These are phyloP conservation scores for Zygosaccharomyces pseudobailii DNA, from an alignment of 1,139 yeast species.

Conservation along the genomic window DNA sequence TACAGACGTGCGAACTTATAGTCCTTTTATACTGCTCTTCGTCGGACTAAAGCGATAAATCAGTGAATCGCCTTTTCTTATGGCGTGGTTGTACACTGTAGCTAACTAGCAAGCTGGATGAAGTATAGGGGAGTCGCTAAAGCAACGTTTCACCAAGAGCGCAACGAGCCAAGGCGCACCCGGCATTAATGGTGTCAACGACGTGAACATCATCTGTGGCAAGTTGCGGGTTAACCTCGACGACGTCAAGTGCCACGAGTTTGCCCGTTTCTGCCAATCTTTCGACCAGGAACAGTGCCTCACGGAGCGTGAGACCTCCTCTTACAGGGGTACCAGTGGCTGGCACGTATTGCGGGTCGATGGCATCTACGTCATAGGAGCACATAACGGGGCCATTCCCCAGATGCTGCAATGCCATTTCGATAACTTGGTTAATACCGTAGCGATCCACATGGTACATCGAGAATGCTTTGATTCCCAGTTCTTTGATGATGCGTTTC, in stretches of 20 bases:
- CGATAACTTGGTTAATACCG: constrained; percentile 88
- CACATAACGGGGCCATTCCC: constrained; percentile 74
- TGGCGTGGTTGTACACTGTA: constrained; percentile 16
- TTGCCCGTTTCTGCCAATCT: constrained; percentile 86
- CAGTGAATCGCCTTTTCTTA: neutral
- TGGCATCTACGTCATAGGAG: constrained; percentile 94
- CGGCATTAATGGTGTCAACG: constrained; percentile 81
- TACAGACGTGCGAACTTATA: neutral
- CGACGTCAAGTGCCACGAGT: constrained; percentile 82
- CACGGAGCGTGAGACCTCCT: constrained; percentile 92
- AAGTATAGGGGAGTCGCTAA: constrained; percentile 26
- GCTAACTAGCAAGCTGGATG: neutral
- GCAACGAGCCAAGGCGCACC: constrained; percentile 87
- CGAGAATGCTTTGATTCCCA: constrained; percentile 79
- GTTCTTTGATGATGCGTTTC: constrained; percentile 62
- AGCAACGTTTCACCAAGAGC: constrained; percentile 89
- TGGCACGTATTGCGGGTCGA: constrained; percentile 90
- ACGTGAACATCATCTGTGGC: constrained; percentile 77
- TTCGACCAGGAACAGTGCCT: constrained; percentile 88
- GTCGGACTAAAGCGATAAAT: constrained; percentile 1
- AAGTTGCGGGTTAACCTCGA: constrained; percentile 87
- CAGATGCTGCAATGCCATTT: constrained; percentile 79
- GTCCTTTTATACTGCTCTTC: neutral
- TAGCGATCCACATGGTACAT: constrained; percentile 95
- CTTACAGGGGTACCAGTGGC: constrained; percentile 98